These are phyloP conservation scores for Trichomonascaceae sp. DNA, from an alignment of 1,139 yeast species.

Conservation along the genomic window DNA sequence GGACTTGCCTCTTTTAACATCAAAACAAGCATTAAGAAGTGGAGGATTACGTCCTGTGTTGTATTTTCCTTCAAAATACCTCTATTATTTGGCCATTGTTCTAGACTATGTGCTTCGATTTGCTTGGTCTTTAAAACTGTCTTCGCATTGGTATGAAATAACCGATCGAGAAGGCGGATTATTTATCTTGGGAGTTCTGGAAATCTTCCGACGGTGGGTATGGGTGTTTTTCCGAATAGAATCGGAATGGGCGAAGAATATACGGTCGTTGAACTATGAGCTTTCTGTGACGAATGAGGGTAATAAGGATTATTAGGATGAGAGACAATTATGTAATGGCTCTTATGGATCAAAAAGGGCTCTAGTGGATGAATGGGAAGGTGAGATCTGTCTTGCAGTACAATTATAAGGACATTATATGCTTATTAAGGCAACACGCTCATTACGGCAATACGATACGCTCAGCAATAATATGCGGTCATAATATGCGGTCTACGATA, in stretches of 20 bases:
- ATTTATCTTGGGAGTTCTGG: constrained; percentile 61
- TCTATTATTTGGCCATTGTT: constrained; percentile 50
- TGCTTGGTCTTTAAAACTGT: constrained; percentile 61
- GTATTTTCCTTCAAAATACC: constrained; percentile 30
- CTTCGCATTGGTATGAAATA: constrained; percentile 28
- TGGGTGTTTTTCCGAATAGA: constrained; percentile 88
- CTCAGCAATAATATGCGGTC: too few species aligned
- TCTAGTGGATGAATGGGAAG: too few species aligned
- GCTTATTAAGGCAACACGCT: too few species aligned
- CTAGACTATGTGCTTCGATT: constrained; percentile 62
- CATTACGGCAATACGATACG: too few species aligned
- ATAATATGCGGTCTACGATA: too few species aligned
- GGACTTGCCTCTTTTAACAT: constrained; percentile 51
- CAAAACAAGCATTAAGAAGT: constrained; percentile 13
- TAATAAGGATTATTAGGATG: neutral
- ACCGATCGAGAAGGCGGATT: constrained; percentile 53
- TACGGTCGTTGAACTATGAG: constrained; percentile 1
- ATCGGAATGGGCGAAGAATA: constrained; percentile 46
- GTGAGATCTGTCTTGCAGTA: too few species aligned
- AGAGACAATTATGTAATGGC: too few species aligned
- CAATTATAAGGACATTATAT: too few species aligned
- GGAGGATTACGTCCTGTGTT: constrained; percentile 30
- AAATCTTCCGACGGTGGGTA: constrained; percentile 73
- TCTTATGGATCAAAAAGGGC: too few species aligned
- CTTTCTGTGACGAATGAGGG: neutral